Conservation (phyloP, 1,284 basidiomycete genomes). For the Sphaerobolus stellatus region DNA sequence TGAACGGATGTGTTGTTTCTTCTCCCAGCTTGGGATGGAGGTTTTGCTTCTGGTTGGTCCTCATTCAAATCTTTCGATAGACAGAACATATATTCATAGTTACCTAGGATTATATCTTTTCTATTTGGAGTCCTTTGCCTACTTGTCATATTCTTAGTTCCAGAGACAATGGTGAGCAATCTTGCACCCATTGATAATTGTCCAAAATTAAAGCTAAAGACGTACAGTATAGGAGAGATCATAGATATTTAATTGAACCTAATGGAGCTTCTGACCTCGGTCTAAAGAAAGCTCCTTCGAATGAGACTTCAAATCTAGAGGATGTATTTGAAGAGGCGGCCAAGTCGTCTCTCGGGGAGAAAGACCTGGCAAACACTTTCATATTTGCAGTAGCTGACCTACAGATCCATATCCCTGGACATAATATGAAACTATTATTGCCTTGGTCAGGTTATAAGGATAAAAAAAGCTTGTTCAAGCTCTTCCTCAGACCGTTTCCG, state of each 20-base stretch:
- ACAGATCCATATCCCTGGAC: no score
- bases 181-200: constrained; percentile 32
- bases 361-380: no score
- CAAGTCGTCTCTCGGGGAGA: no score
- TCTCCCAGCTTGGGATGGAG: not conserved
- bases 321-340: no score
- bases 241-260: constrained; percentile 29
- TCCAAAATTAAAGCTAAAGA: no score
- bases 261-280: constrained; percentile 13
- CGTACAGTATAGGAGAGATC: constrained; percentile 24
- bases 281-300: not conserved
- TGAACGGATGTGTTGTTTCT: not conserved
- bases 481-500: constrained; percentile 40
- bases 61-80: constrained; percentile 40
- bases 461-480: constrained; percentile 32
- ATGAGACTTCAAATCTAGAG: no score
- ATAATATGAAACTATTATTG: constrained; percentile 35
- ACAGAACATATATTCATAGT: constrained; percentile 34
- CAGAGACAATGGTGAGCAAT: constrained; percentile 26
- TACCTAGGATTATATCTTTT: constrained; percentile 15
- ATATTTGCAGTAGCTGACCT: no score
- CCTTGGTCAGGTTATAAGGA: constrained; percentile 39
- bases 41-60: constrained; percentile 42
- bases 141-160: constrained; percentile 43
- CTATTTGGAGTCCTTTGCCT: constrained; percentile 41